Conservation (phyloP, 805 yeast genomes). For the Wickerhamomyces kurtzmanii region DNA sequence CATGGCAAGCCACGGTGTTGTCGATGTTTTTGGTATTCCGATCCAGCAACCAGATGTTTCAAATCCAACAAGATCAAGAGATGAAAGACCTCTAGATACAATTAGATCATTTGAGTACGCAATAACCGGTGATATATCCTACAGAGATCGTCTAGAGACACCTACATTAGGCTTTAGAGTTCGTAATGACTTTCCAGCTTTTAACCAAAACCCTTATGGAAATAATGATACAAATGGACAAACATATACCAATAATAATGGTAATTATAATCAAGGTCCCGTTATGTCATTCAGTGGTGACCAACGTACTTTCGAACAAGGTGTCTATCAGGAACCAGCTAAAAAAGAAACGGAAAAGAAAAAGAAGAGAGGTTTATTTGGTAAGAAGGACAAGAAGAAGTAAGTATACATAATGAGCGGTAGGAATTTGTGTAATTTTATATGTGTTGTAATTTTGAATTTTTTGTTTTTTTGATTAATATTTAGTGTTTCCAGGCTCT, state of each 20-base stretch:
- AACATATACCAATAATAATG: slow-evolving; percentile 2
- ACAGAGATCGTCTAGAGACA: slow-evolving; percentile 76
- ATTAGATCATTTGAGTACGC: slow-evolving; percentile 90
- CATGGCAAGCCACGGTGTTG: slow-evolving; percentile 41
- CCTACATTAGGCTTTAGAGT: slow-evolving; percentile 77
- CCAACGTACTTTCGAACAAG: slow-evolving; percentile 38
- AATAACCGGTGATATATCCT: slow-evolving; percentile 77
- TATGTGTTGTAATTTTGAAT: too few relatives aligned
- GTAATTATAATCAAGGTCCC: slow-evolving; percentile 13
- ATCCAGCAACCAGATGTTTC: slow-evolving; percentile 77
- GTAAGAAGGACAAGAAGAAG: slow-evolving; percentile 45
- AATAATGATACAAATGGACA: slow-evolving; percentile 18
- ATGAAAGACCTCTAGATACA: slow-evolving; percentile 95
- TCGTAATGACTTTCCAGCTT: slow-evolving; percentile 62
- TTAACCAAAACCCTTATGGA: slow-evolving; percentile 29
- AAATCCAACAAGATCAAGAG: slow-evolving; percentile 87
- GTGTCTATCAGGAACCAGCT: slow-evolving; percentile 51
- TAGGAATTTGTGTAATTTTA: too few relatives aligned
- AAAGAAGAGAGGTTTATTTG: slow-evolving; percentile 71
- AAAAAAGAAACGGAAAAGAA: slow-evolving; percentile 20
- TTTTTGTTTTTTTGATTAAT: too few relatives aligned
- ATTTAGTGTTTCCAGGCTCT: too few relatives aligned
- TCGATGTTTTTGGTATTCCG: slow-evolving; percentile 81
- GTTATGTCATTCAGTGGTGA: slow-evolving; percentile 17
- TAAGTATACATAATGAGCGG: slow-evolving; percentile 20